Evolutionary conservation across 2,329 filamentous ascomycete genomes (phyloP).

Genomic region (Xylariaceae sp.): DNA sequence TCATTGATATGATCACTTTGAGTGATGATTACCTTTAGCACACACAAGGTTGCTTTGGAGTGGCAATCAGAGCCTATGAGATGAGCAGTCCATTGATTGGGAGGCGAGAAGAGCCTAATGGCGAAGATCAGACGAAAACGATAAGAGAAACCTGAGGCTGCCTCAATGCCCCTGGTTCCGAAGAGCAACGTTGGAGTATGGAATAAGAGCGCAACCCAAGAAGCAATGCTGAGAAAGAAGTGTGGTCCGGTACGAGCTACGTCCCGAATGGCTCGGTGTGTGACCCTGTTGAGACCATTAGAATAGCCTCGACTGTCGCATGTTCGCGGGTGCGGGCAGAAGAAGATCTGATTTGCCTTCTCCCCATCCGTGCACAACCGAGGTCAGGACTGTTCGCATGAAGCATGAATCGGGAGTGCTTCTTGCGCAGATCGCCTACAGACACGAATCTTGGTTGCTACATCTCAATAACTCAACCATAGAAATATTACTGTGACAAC

Average conservation of each 20-base stretch:
- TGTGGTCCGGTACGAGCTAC: neutral
- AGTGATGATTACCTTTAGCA: neutral
- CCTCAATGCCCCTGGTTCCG: too few relatives aligned
- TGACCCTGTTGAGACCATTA: conserved; percentile 5
- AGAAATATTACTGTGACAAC: too few relatives aligned
- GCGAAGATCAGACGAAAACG: conserved; percentile 14
- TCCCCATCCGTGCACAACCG: conserved; percentile 12
- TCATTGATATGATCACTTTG: too few relatives aligned
- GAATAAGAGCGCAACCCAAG: too few relatives aligned
- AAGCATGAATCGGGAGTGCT: conserved; percentile 8
- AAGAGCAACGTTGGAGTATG: too few relatives aligned
- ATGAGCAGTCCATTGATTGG: neutral
- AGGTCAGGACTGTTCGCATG: neutral
- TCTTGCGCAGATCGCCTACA: conserved; percentile 2
- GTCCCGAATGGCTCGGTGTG: neutral
- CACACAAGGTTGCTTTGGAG: neutral
- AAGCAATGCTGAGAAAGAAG: neutral
- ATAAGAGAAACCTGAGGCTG: neutral
- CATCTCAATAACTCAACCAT: too few relatives aligned
- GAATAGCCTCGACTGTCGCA: conserved; percentile 14
- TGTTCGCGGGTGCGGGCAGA: conserved; percentile 8
- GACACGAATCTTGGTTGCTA: conserved; percentile 5
- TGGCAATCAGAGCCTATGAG: neutral
- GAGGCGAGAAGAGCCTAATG: conserved; percentile 11
- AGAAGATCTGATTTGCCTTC: conserved; percentile 1